Evolutionary conservation across 2,329 filamentous ascomycete species (phyloP), one percentile per base, ranked within the genome.

Genomic region (Albifimbria verrucaria): DNA sequence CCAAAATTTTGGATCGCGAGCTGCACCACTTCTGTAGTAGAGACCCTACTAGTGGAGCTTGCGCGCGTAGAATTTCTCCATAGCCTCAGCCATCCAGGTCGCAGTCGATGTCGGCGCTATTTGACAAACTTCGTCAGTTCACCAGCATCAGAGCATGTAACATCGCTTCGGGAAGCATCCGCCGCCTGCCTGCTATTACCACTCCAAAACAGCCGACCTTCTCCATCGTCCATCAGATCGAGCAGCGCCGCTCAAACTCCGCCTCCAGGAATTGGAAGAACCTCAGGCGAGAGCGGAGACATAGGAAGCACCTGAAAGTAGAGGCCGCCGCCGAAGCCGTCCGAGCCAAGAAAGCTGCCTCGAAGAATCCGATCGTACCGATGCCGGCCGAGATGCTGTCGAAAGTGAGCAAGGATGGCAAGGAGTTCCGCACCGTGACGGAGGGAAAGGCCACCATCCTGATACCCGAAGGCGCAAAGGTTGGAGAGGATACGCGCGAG

Each of bases 401-500:
- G 32, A n/a, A 39, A 10, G 61, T 68, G 39, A 64, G 65, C 42
- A 57, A 62, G 21, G 71, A 78, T 53, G 80, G 77, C 36, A 73
- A 78, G 61, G 71, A 76, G 25, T 83, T 78, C 59, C 75, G 71
- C 20, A 77, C 77, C 15, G 70, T 84, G 4, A 76, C 71, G 55
- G 82, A 85, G 58, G 82, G 82, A 0, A 76, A 79, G 47, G 82
- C 78, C n/a, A 77, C 75, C 26, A 84, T 85, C 44, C 67, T 83
- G 43, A 78, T 81, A 18, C 81, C 78, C 9, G 72, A 76, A 45
- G 71, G 72, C 7, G 68, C 72, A 21, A 75, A 70, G 62, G 68
- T 72, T 52, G 68, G 68, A 7, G 71, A 77, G 52, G 81, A 83
- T 63, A 75, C 80, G 54, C 81, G 86, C 49, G 79, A 84, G 61